Base-by-base conservation (phyloP, 108 stramenopile genomes). In the Skeletonema tropicum region DNA sequence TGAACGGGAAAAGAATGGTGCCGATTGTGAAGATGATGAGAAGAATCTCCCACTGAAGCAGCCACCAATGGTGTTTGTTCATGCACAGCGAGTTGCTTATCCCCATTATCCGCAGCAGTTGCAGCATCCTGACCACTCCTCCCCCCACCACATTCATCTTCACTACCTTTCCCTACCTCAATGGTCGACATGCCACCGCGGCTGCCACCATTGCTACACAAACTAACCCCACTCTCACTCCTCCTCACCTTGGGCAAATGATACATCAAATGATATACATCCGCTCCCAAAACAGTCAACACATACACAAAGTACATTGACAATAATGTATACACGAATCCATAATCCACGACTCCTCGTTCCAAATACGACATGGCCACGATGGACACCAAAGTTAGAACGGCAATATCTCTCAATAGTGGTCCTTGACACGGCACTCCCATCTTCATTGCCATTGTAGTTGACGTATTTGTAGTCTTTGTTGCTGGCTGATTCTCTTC, bases 391-490 rank as follows among this genome's bases (percentile, higher is more conserved):
- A 95, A 25, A n/a, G 80, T 48, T 29, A 93, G 73, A 8, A 90
- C 86, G 26, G 75, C 70, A 25, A 95, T 87, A 75, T 97, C 96
- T 30, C 96, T 78, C 15, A 97, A 74, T 32, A 97, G 74, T 0
- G 96, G 92, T 29, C 94, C 94, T 31, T 87, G 85, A 78, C 92
- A 95, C 41, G 88, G 85, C 13, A 94, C 94, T 9, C 92, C 96
- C 21, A 70, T 55, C 26, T 46, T 70, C 42, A 38, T 32, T 57
- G 41, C 48, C 1, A 2, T 30, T 63, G 21, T 23, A 29, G 52
- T 48, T 68, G 11, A n/a, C n/a, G n/a, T n/a, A n/a, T n/a, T 2
- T 32, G 59, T 25, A 3, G 61, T 62, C 36, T 19, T 33, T 30
- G 19, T 62, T 33, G 26, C 33, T 14, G 14, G 15, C n/a, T 45